A percentile compares a stretch with the other conserved stretches of the same genome.
Evolutionary conservation across 2,329 filamentous ascomycete species (phyloP).

Genomic region (Fusarium sp.): DNA sequence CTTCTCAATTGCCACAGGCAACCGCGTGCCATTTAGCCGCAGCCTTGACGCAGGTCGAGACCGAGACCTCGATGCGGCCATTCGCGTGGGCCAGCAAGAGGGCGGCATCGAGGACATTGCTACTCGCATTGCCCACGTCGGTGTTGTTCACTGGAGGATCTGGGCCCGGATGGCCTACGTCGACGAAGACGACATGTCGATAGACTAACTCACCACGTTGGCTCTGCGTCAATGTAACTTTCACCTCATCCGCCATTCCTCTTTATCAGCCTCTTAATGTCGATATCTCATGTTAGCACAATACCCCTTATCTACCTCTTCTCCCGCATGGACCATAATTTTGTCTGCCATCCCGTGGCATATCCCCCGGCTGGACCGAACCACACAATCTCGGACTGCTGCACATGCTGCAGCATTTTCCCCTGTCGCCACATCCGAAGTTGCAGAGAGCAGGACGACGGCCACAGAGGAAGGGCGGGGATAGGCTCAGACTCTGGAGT

Average conservation of each 20-base stretch:
- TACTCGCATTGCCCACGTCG: slow-evolving; percentile 85
- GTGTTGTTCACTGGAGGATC: slow-evolving; percentile 90
- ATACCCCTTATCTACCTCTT: slow-evolving; percentile 16
- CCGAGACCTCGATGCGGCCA: slow-evolving; percentile 53
- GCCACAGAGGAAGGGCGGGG: slow-evolving; percentile 18
- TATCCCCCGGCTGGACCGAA: slow-evolving; percentile 39
- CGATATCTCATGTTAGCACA: slow-evolving; percentile 22
- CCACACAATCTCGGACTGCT: slow-evolving; percentile 12
- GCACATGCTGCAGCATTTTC: slow-evolving; percentile 6
- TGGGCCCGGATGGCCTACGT: slow-evolving; percentile 85
- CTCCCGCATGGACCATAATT: slow-evolving; percentile 22
- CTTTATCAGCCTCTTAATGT: slow-evolving; percentile 45
- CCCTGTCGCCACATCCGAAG: slow-evolving; percentile 11
- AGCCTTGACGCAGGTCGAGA: slow-evolving; percentile 52
- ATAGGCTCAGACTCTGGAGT: slow-evolving; percentile 23
- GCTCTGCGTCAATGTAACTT: slow-evolving; percentile 22
- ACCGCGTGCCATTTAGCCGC: slow-evolving; percentile 60
- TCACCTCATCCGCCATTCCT: slow-evolving; percentile 24
- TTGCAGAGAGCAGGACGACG: slow-evolving; percentile 21
- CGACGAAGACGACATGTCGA: slow-evolving; percentile 57
- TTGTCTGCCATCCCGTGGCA: slow-evolving; percentile 11
- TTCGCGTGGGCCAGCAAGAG: slow-evolving; percentile 65
- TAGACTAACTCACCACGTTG: slow-evolving; percentile 48
- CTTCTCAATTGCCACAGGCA: slow-evolving; percentile 70
- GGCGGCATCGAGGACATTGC: slow-evolving; percentile 77